Evolutionary conservation across 345 rosid genomes (phyloP), one percentile per base, ranked within the genome.

Genomic region (Lepidium didymum): DNA sequence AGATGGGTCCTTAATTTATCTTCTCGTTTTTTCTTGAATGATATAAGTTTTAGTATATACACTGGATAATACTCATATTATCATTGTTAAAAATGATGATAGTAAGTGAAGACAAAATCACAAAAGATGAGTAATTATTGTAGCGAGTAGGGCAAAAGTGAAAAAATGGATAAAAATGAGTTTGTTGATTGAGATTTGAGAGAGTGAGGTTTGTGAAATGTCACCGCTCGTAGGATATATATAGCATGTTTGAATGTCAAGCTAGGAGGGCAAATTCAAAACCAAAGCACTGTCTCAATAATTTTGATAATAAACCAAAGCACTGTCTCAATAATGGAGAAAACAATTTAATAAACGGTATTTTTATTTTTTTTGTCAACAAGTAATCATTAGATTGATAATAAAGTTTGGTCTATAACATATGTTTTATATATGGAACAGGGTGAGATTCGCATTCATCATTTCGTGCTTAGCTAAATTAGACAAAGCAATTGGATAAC

Each of bases 211-310:
- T 63, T 67, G 63, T 67, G 73, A 74, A 53, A 67, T 25, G 68
- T 74, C 78, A 33, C 12, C 51, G 64, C 53, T 60, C 73, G 19
- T 59, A 5, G 57, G 66, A 65, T 25, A 61, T 61, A 29, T 29
- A 29, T 29, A 44, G 69, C 64, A 74, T 74, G 64, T 63, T 67
- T 74, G 53, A 33, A 69, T 74, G 64, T 67, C 64, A 61, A 61
- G 51, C 51, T 27, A n/a, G 43, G 14, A 43, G 56, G 73, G 68
- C 43, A 67, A 74, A 67, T 45, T 53, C 31, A 61, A 54, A 58
- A 59, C 68, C 46, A 69, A 74, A 61, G 74, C 78, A 74, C 74
- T 74, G 73, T 74, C 78, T 74, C 69, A 52, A 27, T 68, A 16
- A 52, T 45, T 67, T 61, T n/a, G 54, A n/a, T n/a, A n/a, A n/a